These are phyloP conservation scores for Quercus engelmannii DNA, from an alignment of 306 rosid genomes.

Conservation along the genomic window DNA sequence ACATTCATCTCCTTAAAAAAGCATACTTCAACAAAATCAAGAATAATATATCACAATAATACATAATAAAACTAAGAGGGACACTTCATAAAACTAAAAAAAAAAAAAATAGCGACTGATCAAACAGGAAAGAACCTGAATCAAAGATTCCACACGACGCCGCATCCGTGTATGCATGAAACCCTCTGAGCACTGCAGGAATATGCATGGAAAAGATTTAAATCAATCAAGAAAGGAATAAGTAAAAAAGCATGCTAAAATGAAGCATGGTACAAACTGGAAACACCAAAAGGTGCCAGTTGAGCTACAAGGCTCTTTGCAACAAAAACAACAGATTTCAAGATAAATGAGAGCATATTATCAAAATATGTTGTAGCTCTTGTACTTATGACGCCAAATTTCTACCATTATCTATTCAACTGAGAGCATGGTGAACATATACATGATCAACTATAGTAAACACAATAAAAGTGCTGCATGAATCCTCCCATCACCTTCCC, in stretches of 20 bases:
- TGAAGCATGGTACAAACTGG: too few species aligned
- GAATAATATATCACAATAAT: slow-evolving; percentile 7
- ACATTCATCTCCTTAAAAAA: background rate
- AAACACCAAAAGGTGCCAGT: too few species aligned
- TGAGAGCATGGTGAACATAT: background rate
- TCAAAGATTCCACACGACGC: slow-evolving; percentile 95
- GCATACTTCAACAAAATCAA: background rate
- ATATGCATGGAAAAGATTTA: slow-evolving; percentile 8
- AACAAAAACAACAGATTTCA: background rate
- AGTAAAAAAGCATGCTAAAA: background rate
- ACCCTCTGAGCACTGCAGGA: slow-evolving; percentile 87
- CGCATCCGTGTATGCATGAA: slow-evolving; percentile 99
- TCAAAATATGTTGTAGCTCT: background rate
- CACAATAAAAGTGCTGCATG: background rate
- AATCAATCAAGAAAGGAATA: background rate
- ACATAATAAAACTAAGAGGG: slow-evolving; percentile 2
- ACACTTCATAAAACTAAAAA: background rate
- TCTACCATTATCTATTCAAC: background rate
- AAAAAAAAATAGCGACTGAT: background rate
- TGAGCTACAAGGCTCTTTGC: too few species aligned
- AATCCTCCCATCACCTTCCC: background rate
- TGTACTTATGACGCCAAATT: background rate
- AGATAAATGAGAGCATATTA: background rate
- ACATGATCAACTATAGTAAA: background rate
- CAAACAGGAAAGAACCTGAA: slow-evolving; percentile 56